Conservation (phyloP, 176 grass and related monocot species). For the Puccinellia tenuiflora region DNA sequence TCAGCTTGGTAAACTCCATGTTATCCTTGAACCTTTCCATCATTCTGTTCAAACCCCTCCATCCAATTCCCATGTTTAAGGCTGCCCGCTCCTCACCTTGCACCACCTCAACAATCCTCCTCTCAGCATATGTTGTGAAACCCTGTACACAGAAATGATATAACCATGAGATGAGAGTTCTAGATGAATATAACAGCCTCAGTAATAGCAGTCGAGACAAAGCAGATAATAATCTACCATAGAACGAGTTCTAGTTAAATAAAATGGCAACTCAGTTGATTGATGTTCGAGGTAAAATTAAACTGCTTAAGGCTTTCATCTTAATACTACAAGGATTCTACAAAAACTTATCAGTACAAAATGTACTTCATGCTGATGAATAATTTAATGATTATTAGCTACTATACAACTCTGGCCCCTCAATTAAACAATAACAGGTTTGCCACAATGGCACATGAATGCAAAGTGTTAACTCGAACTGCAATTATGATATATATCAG, state of each 20-base stretch:
- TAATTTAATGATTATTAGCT: not conserved
- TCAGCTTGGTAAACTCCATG: conserved; percentile 96
- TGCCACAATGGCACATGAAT: not conserved
- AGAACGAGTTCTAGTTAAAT: not conserved
- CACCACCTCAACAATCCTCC: conserved; percentile 94
- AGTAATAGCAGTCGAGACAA: not conserved
- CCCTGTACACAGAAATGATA: conserved; percentile 35
- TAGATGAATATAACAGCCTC: not conserved
- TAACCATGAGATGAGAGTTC: not conserved
- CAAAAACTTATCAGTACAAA: not conserved
- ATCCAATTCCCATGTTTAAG: conserved; percentile 80
- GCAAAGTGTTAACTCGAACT: not conserved
- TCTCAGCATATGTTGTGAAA: conserved; percentile 91
- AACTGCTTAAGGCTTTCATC: not conserved
- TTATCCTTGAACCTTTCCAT: conserved; percentile 94
- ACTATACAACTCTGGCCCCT: not conserved
- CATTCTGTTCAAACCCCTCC: conserved; percentile 67
- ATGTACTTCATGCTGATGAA: not conserved
- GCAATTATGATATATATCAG: not conserved
- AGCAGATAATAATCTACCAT: not conserved
- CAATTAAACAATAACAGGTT: not conserved
- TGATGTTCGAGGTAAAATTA: not conserved
- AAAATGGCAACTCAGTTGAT: not conserved
- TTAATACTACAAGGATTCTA: not conserved
- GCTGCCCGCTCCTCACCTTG: conserved; percentile 81